Conservation (phyloP, 257 asterid species). For the Paraleonurus japonicus region DNA sequence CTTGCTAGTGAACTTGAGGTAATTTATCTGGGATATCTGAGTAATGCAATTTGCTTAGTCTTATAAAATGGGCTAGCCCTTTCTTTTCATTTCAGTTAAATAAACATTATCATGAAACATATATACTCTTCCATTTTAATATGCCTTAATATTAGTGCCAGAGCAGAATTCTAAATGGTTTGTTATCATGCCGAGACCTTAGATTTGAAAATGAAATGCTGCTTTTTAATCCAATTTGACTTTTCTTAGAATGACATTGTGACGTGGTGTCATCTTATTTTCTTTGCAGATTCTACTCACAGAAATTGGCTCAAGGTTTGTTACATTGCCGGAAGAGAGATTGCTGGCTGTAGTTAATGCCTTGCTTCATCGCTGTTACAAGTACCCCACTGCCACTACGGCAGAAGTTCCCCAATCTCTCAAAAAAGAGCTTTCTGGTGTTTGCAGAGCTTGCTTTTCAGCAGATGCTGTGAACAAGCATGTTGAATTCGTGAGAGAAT, state of each 20-base stretch:
- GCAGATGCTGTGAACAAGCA: slow-evolving; percentile 99
- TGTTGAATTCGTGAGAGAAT: slow-evolving; percentile 94
- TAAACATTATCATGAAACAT: slow-evolving; percentile 1
- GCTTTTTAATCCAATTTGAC: slow-evolving; percentile 16
- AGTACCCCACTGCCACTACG: slow-evolving; percentile 97
- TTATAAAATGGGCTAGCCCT: slow-evolving; percentile 14
- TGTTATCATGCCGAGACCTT: slow-evolving; percentile 7
- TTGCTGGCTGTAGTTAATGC: slow-evolving; percentile 98
- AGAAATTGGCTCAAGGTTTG: slow-evolving; percentile 95
- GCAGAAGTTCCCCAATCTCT: slow-evolving; percentile 99
- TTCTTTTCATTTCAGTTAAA: neutral
- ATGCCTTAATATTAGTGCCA: slow-evolving; percentile 1
- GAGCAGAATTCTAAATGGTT: neutral
- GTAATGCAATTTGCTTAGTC: slow-evolving; percentile 18
- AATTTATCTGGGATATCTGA: slow-evolving; percentile 20
- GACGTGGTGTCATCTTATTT: slow-evolving; percentile 1
- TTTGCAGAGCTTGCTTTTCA: slow-evolving; percentile 98
- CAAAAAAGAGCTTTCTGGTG: slow-evolving; percentile 99
- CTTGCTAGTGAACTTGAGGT: slow-evolving; percentile 99
- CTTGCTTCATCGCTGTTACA: slow-evolving; percentile 97
- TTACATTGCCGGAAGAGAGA: slow-evolving; percentile 97
- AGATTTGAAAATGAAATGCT: neutral
- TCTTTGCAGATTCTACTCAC: slow-evolving; percentile 78
- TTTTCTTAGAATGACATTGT: slow-evolving; percentile 8
- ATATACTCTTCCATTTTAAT: neutral